Base-by-base conservation (phyloP, 495 filamentous ascomycete species). In the Penicillium subrubescens region DNA sequence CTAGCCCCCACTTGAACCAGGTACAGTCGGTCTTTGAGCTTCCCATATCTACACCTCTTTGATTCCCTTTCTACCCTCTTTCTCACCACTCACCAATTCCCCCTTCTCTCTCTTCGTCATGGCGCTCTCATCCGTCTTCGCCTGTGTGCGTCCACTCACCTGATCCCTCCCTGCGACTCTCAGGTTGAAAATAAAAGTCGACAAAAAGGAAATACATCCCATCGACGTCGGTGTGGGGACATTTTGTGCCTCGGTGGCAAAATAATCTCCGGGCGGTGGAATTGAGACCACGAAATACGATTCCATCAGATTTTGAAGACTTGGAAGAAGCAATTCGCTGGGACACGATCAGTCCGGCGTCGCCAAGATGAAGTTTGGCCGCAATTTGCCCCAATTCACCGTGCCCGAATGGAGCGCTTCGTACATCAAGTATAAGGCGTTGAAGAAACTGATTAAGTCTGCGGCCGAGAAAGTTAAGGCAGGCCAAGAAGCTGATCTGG, bases 371-470 rank as follows among this genome's bases (percentile, higher is more conserved):
- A 94, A 94, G 81, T 94, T 94, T 70, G 90, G 91, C 56, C 87
- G 85, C 79, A 92, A 88, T 80, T 84, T 99, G 57, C 83, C 93
- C 14, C 90, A 94, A 44, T 96, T 97, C 73, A 93, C 97, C 72
- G 95, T 98, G 60, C 95, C 95, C 12, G 95, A 99, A 79, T 99
- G 94, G 94, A 91, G 94, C 60, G 78, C 88, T 37, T 88, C 85
- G 19, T 99, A 99, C 71, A 96, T 99, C 80, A 90, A 96, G 74
- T 99, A 99, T 83, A 98, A 97, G 75, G 86, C 89, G 41, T 79
- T 98, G 72, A 99, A 99, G 81, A 94, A 95, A 82, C 84, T 96
- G 50, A 92, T 98, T 77, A 97, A 96, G 76, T 83, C 88, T 5
- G 88, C 87, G 15, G 83, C 86, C 25, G 84, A 82, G 44, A 82